Evolutionary conservation across 805 yeast genomes (phyloP).

Genomic region (Pichia sporocuriosa): DNA sequence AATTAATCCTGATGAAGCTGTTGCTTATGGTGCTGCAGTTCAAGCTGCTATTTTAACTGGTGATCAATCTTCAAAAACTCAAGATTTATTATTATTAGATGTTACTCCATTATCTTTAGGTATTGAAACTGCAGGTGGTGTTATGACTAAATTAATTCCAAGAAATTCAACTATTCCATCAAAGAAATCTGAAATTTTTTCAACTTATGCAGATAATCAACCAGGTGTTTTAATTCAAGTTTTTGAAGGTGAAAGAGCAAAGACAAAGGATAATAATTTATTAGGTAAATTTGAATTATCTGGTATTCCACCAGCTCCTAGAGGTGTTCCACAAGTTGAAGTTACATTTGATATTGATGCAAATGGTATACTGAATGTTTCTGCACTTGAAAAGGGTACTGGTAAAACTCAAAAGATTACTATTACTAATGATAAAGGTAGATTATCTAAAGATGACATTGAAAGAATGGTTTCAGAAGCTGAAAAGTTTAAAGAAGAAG

Average conservation of each 20-base stretch:
- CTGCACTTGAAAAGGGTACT: constrained; percentile 96
- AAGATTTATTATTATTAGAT: constrained; percentile 87
- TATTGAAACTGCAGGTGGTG: constrained; percentile 99
- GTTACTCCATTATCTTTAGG: constrained; percentile 96
- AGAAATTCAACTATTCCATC: constrained; percentile 98
- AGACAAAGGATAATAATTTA: constrained; percentile 91
- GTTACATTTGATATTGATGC: constrained; percentile 97
- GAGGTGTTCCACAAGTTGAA: constrained; percentile 98
- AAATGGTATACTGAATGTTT: constrained; percentile 93
- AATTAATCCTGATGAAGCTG: constrained; percentile 98
- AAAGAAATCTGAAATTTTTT: constrained; percentile 94
- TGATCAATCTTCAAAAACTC: constrained; percentile 90
- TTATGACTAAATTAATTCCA: constrained; percentile 96
- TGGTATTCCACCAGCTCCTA: constrained; percentile 98
- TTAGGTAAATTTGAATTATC: constrained; percentile 95
- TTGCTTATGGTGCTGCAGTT: constrained; percentile 98
- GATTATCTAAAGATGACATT: constrained; percentile 94
- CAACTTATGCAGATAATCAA: constrained; percentile 96
- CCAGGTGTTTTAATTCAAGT: constrained; percentile 98
- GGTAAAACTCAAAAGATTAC: constrained; percentile 97
- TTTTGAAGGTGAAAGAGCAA: constrained; percentile 96
- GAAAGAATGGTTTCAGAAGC: constrained; percentile 98
- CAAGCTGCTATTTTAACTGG: constrained; percentile 97
- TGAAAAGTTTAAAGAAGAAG: constrained; percentile 95
- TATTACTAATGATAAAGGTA: constrained; percentile 97